These are phyloP conservation scores for Wickerhamiella sorbophila DNA, from an alignment of 805 yeast genomes.

Conservation along the genomic window DNA sequence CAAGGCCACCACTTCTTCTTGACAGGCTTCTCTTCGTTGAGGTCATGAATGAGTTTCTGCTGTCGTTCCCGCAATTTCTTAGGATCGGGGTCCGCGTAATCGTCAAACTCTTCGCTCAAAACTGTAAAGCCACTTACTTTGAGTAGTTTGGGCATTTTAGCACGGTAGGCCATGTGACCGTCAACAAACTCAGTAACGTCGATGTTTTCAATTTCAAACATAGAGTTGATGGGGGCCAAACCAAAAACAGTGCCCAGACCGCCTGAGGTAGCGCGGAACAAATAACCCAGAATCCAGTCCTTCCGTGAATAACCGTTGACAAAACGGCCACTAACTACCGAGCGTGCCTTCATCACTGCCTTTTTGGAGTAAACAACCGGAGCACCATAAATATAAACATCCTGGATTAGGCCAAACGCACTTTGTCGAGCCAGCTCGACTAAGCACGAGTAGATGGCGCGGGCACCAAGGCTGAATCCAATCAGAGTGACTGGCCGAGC, in stretches of 20 bases:
- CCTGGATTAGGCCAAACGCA: constrained; percentile 77
- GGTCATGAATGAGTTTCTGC: constrained; percentile 65
- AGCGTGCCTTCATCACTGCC: constrained; percentile 61
- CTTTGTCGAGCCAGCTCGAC: constrained; percentile 73
- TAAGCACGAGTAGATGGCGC: constrained; percentile 81
- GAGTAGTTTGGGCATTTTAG: constrained; percentile 75
- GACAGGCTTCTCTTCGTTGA: constrained; percentile 25
- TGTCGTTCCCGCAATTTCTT: constrained; percentile 66
- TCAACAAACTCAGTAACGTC: constrained; percentile 79
- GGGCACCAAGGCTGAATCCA: constrained; percentile 88
- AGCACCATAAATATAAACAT: constrained; percentile 75
- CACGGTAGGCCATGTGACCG: constrained; percentile 97
- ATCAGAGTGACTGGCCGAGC: constrained; percentile 82
- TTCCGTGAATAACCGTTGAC: constrained; percentile 82
- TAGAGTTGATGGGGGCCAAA: constrained; percentile 46
- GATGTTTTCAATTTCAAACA: constrained; percentile 47
- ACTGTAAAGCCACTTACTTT: constrained; percentile 63
- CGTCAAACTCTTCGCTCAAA: constrained; percentile 78
- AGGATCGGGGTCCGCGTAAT: constrained; percentile 91
- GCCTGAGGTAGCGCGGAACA: constrained; percentile 91
- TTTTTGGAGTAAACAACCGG: constrained; percentile 72
- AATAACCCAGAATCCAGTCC: constrained; percentile 92
- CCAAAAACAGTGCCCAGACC: constrained; percentile 90
- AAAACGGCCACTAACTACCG: constrained; percentile 80
- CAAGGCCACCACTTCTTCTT: constrained; percentile 25